Evolutionary conservation across 441 rosid species (phyloP), one percentile per base, ranked within the genome.

Genomic region (Corymbia citriodora): DNA sequence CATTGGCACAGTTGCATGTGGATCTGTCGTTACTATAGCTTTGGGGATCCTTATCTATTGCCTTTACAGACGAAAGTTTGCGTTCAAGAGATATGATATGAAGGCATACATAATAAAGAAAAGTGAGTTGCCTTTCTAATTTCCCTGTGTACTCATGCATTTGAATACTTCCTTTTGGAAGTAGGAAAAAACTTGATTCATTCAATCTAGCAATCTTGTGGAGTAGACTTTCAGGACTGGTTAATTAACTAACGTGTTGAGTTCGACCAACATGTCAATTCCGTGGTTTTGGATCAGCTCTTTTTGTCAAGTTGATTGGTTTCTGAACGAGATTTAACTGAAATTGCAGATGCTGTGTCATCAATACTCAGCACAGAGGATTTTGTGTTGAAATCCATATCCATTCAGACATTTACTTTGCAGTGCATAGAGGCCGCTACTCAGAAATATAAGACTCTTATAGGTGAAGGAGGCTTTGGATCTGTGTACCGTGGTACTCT

Each of bases 381-480:
- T 79, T 53, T 92, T 57, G 63, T 89, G 68, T 53, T 94, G 88
- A 95, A 87, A 95, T 92, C 95, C 12, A 95, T 95, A 91, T 89
- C 90, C n/a, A 93, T 96, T 89, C 93, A 93, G 92, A 33, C 89
- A 88, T 94, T 92, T 91, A 92, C 94, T 87, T 92, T 96, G 88
- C 91, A 94, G 21, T 91, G 88, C 92, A 89, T 96, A 89, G 97
- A 95, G 89, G 93, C 88, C 52, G 94, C 94, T 72, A 96, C 96
- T 55, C 92, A 94, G 79, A 91, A 92, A 90, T 96, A 95, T 91
- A 94, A 92, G 91, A 96, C 94, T 53, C 83, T 95, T 92, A 95
- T 96, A 49, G 97, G 98, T 87, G 98, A 96, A 94, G 97, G 97
- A 25, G 96, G 98, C 49, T 96, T 96, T 79, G 97, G 98, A 90